Conservation (phyloP, 1,284 basidiomycete genomes). For the Phylloporus sp. region DNA sequence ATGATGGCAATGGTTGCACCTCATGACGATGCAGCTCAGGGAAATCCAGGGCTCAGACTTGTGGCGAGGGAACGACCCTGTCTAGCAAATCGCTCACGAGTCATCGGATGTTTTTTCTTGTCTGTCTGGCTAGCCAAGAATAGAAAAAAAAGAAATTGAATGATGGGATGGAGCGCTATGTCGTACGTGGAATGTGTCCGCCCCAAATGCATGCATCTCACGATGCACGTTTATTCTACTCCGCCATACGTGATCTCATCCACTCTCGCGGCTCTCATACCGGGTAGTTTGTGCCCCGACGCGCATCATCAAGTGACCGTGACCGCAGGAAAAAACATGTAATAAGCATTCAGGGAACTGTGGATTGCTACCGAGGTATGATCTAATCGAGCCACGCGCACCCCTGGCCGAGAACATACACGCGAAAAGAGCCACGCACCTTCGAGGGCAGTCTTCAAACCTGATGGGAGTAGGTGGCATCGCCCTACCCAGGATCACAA, state of each 20-base stretch:
- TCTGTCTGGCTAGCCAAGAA: neutral
- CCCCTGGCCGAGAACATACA: neutral
- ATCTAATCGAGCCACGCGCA: neutral
- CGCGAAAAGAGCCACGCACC: neutral
- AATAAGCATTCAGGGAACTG: neutral
- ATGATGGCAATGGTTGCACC: neutral
- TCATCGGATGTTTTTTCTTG: neutral
- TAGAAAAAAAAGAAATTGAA: neutral
- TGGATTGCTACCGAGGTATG: neutral
- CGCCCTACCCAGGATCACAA: conserved; percentile 1
- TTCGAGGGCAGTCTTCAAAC: neutral
- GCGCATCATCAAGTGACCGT: neutral
- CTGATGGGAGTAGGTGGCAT: conserved; percentile 2
- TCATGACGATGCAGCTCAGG: conserved; percentile 3
- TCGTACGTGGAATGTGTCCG: neutral
- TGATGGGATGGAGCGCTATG: neutral
- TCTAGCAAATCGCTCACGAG: neutral
- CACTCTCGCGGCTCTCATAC: too few relatives aligned
- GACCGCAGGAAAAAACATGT: neutral
- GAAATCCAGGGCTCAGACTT: neutral
- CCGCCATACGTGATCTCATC: neutral
- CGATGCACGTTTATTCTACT: neutral
- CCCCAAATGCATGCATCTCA: neutral
- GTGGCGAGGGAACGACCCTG: conserved; percentile 4
- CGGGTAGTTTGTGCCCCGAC: neutral